Evolutionary conservation across 1,284 basidiomycete genomes (phyloP).

Genomic region (Cutaneotrichosporon cavernicola): DNA sequence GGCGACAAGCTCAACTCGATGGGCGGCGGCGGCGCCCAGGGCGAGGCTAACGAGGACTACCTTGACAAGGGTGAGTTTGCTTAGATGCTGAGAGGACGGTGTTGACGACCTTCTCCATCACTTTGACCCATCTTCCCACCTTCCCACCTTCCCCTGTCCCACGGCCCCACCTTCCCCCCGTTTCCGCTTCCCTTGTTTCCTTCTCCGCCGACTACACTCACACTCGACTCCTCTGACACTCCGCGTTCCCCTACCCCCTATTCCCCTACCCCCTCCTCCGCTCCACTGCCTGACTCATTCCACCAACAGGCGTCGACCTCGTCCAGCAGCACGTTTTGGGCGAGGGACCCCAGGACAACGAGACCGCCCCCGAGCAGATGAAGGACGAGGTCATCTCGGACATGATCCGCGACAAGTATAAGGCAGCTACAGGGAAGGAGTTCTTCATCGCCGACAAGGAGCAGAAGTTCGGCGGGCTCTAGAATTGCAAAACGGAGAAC

Average conservation of each 20-base stretch:
- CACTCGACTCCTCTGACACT: too few species aligned
- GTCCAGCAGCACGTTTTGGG: constrained; percentile 22
- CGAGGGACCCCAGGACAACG: constrained; percentile 21
- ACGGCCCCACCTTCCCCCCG: too few species aligned
- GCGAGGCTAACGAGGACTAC: constrained; percentile 25
- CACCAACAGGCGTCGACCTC: constrained; percentile 20
- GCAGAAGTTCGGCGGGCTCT: constrained; percentile 15
- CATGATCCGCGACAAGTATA: constrained; percentile 14
- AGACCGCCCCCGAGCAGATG: constrained; percentile 24
- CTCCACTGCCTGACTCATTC: neutral
- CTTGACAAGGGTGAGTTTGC: constrained; percentile 23
- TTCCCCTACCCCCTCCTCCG: neutral
- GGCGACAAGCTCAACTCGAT: constrained; percentile 25
- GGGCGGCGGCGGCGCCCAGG: constrained; percentile 22
- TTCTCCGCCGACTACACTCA: too few species aligned
- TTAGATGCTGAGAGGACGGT: neutral
- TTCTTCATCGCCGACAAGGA: constrained; percentile 22
- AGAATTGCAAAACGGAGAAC: neutral
- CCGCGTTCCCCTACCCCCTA: too few species aligned
- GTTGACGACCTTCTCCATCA: neutral
- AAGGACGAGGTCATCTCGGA: constrained; percentile 25
- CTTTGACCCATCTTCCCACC: neutral
- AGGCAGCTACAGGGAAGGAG: constrained; percentile 14
- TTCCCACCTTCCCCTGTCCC: too few species aligned
- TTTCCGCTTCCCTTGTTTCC: too few species aligned